Conservation (phyloP, 2,329 filamentous ascomycete species). For the Apiospora sp. region DNA sequence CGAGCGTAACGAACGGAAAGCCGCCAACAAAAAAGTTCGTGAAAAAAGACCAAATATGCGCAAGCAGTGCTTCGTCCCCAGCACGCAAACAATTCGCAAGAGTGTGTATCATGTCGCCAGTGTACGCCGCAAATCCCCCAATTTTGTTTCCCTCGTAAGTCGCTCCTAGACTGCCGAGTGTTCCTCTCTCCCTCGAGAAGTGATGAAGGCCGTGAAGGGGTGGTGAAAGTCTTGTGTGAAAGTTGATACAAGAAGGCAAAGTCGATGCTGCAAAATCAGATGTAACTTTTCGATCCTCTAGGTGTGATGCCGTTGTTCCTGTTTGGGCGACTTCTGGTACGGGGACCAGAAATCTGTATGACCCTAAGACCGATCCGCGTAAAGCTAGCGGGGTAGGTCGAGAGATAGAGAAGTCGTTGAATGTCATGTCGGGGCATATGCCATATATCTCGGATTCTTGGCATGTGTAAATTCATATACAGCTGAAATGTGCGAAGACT, state of each 20-base stretch:
- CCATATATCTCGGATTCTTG: constrained; percentile 41
- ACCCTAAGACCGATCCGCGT: constrained; percentile 44
- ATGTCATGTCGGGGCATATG: constrained; percentile 49
- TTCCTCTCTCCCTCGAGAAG: constrained; percentile 37
- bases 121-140: constrained; percentile 38
- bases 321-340: constrained; percentile 28
- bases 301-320: constrained; percentile 36
- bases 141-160: constrained; percentile 24
- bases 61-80: constrained; percentile 33
- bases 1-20: constrained; percentile 58
- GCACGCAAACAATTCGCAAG: constrained; percentile 19
- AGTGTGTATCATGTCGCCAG: constrained; percentile 35
- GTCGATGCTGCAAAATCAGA: constrained; percentile 46
- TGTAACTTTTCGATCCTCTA: constrained; percentile 49
- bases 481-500: constrained; percentile 34
- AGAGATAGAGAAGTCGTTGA: constrained; percentile 49
- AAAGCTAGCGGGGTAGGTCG: constrained; percentile 40
- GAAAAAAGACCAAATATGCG: constrained; percentile 33
- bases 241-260: constrained; percentile 56
- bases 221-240: constrained; percentile 45
- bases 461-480: constrained; percentile 33
- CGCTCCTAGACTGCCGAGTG: constrained; percentile 23
- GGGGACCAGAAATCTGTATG: constrained; percentile 29
- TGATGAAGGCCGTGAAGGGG: constrained; percentile 38
- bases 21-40: constrained; percentile 37